phyloP scores from a whole-genome alignment of 1,139 yeast species.

The Yamadazyma atlantica region DNA sequence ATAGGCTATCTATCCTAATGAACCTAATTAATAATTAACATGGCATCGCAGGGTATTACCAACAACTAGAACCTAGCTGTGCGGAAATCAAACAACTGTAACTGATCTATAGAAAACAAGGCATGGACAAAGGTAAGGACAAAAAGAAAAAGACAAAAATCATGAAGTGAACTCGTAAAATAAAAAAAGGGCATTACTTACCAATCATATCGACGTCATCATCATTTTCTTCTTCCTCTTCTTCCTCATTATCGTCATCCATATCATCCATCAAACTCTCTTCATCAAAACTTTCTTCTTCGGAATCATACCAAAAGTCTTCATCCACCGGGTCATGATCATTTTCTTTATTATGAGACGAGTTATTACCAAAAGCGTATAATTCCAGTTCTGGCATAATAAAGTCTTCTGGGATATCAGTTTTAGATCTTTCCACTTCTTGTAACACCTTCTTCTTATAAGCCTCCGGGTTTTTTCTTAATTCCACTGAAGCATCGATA shows the following conservation, averaged over 20 bases:
- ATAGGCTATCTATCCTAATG: too few species aligned
- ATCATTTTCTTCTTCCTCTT: constrained; percentile 57
- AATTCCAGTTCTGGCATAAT: constrained; percentile 68
- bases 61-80: too few species aligned
- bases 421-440: constrained; percentile 82
- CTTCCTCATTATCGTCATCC: constrained; percentile 57
- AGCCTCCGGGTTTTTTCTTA: constrained; percentile 78
- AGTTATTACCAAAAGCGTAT: constrained; percentile 58
- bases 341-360: constrained; percentile 34
- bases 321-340: constrained; percentile 76
- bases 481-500: constrained; percentile 93
- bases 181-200: constrained; percentile 15
- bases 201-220: constrained; percentile 36
- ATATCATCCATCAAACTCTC: constrained; percentile 53
- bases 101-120: too few species aligned
- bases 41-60: too few species aligned
- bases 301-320: constrained; percentile 83
- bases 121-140: not conserved
- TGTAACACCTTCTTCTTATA: constrained; percentile 75
- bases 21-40: not conserved
- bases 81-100: not conserved
- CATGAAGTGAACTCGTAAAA: not conserved
- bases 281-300: constrained; percentile 55
- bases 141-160: not conserved
- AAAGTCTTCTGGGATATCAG: constrained; percentile 84